Evolutionary conservation across 306 rosid species (phyloP).

Genomic region (Senna tora): DNA sequence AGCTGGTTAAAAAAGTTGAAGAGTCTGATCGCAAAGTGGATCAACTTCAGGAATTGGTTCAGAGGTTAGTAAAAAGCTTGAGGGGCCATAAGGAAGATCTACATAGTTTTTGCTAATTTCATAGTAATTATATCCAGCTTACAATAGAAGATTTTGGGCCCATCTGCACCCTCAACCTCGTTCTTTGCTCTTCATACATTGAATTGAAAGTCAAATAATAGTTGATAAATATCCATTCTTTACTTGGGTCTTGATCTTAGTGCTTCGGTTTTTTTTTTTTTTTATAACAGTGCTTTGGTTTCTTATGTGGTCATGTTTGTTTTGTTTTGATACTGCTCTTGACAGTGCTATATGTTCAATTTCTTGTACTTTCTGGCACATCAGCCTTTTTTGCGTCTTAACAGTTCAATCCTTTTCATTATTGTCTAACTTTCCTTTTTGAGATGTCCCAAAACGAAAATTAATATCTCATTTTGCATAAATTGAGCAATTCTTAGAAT

Average conservation of each 20-base stretch:
- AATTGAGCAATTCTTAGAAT: constrained; percentile 13
- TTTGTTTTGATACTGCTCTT: neutral
- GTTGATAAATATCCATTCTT: neutral
- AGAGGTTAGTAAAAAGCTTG: constrained; percentile 72
- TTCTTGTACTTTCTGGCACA: neutral
- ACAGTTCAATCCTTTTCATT: neutral
- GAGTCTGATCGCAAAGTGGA: constrained; percentile 76
- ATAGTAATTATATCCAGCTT: neutral
- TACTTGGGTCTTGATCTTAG: constrained; percentile 1
- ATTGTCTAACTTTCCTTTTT: neutral
- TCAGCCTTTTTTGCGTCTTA: neutral
- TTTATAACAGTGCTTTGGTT: constrained; percentile 13
- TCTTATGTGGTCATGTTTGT: constrained; percentile 8
- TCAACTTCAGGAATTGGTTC: constrained; percentile 93
- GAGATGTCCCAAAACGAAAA: neutral
- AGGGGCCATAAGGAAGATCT: constrained; percentile 13
- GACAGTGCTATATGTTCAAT: neutral
- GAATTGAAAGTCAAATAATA: neutral
- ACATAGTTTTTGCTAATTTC: constrained; percentile 2
- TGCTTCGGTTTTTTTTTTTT: constrained; percentile 11
- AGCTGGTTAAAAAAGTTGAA: constrained; percentile 74
- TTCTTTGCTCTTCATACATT: neutral
- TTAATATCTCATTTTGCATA: neutral
- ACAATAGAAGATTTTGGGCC: neutral
- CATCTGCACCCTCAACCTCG: constrained; percentile 19